A percentile compares a stretch with the other conserved stretches of the same genome.
phyloP scores from a whole-genome alignment of 768 basidiomycete genomes.

The Lactarius indigo region DNA sequence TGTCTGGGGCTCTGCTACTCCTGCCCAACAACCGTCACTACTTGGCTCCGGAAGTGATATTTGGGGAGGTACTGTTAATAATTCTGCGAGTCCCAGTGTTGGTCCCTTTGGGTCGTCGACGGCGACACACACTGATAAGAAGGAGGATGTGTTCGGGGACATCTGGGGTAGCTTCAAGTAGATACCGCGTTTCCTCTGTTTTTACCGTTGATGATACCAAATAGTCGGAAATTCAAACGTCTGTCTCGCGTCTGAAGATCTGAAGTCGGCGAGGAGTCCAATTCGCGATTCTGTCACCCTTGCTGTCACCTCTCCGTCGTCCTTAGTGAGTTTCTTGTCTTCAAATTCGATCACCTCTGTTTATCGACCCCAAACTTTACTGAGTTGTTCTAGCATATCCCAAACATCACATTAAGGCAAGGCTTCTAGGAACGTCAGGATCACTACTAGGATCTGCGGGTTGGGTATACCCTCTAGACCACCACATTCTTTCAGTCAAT shows the following conservation, averaged over 20 bases:
- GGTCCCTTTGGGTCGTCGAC: constrained; percentile 39
- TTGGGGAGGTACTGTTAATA: constrained; percentile 46
- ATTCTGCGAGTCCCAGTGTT: constrained; percentile 25
- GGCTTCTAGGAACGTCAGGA: too few species aligned
- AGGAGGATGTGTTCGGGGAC: constrained; percentile 79
- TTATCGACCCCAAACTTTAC: too few species aligned
- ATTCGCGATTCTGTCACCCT: too few species aligned
- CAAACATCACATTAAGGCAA: too few species aligned
- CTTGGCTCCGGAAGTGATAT: constrained; percentile 47
- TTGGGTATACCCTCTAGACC: too few species aligned
- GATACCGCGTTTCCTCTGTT: constrained; percentile 2
- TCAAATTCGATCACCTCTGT: too few species aligned
- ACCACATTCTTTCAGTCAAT: too few species aligned
- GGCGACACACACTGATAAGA: constrained; percentile 42
- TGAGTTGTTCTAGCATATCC: too few species aligned
- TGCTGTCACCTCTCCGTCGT: too few species aligned
- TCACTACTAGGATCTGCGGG: too few species aligned
- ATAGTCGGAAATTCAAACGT: background rate
- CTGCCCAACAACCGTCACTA: constrained; percentile 33
- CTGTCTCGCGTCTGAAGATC: background rate
- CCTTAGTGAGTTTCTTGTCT: background rate
- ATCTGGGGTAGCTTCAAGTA: constrained; percentile 84
- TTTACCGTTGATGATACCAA: background rate
- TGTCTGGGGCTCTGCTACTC: constrained; percentile 35
- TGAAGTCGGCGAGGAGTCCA: too few species aligned